A percentile compares a stretch with the other conserved stretches of the same genome.
Conservation (phyloP, 2,329 filamentous ascomycete genomes). For the Teratosphaeria gauchensis region DNA sequence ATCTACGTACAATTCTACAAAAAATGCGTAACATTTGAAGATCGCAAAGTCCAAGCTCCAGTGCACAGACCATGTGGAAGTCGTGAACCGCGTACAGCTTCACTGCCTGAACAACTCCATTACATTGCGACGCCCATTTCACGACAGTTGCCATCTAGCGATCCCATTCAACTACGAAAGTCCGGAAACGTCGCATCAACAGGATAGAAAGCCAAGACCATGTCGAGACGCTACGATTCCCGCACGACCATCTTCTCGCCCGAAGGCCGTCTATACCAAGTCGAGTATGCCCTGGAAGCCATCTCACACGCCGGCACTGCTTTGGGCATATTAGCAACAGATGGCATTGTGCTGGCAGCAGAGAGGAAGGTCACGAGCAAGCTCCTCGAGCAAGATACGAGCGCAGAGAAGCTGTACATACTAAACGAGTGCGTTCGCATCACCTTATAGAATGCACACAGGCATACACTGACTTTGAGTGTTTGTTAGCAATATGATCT, state of each 20-base stretch:
- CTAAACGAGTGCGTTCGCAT: slow-evolving; percentile 71
- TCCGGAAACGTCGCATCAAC: background rate
- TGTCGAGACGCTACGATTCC: slow-evolving; percentile 28
- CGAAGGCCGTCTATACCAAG: slow-evolving; percentile 95
- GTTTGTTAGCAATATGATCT: slow-evolving; percentile 94
- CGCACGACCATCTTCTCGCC: slow-evolving; percentile 97
- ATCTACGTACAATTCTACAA: background rate
- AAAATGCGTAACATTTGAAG: background rate
- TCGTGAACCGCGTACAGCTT: background rate
- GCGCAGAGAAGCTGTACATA: slow-evolving; percentile 99
- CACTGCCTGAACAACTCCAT: background rate
- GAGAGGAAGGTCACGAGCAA: slow-evolving; percentile 99
- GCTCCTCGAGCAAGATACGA: slow-evolving; percentile 97
- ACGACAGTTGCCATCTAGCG: background rate
- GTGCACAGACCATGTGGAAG: slow-evolving; percentile 14
- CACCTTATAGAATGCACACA: background rate
- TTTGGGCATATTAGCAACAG: slow-evolving; percentile 90
- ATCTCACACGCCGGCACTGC: slow-evolving; percentile 98
- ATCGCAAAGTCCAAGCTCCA: background rate
- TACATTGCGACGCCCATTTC: background rate
- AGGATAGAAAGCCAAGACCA: slow-evolving; percentile 5
- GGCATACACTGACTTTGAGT: background rate
- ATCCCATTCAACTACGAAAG: background rate
- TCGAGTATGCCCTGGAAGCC: slow-evolving; percentile 97
- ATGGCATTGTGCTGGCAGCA: slow-evolving; percentile 95